These are phyloP conservation scores for Crassisporium funariophilum DNA, from an alignment of 768 basidiomycete species.

Conservation along the genomic window DNA sequence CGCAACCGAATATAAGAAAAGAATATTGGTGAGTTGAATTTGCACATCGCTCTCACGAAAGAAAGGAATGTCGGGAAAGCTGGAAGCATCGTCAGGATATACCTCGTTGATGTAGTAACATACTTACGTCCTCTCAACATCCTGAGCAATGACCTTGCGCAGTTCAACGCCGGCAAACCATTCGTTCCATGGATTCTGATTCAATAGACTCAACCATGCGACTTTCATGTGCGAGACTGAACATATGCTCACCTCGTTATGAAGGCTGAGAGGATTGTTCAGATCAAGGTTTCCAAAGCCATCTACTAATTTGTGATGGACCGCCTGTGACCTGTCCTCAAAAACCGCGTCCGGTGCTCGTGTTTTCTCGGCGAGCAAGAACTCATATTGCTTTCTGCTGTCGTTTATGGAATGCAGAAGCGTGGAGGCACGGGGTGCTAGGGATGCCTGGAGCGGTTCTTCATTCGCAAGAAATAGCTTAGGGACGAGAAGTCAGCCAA, in stretches of 20 bases:
- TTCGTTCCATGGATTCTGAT: slow-evolving; percentile 90
- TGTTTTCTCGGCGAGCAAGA: slow-evolving; percentile 67
- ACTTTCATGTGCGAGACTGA: not conserved
- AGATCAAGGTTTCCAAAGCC: slow-evolving; percentile 54
- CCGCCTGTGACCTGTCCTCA: slow-evolving; percentile 17
- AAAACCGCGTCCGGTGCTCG: slow-evolving; percentile 80
- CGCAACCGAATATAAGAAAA: slow-evolving; percentile 81
- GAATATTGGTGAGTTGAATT: slow-evolving; percentile 77
- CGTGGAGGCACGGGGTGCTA: slow-evolving; percentile 37
- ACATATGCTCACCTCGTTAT: slow-evolving; percentile 62
- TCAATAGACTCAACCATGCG: not conserved
- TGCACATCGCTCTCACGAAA: slow-evolving; percentile 81
- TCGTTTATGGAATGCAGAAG: slow-evolving; percentile 46
- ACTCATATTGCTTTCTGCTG: slow-evolving; percentile 58
- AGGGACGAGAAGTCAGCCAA: slow-evolving; percentile 18
- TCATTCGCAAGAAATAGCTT: slow-evolving; percentile 71
- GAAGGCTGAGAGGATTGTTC: slow-evolving; percentile 82
- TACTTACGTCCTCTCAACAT: slow-evolving; percentile 92
- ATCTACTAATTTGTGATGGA: slow-evolving; percentile 32
- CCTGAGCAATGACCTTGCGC: slow-evolving; percentile 86
- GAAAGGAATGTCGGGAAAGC: slow-evolving; percentile 95
- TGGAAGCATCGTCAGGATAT: slow-evolving; percentile 33
- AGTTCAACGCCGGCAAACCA: slow-evolving; percentile 93
- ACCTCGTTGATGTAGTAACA: slow-evolving; percentile 4
- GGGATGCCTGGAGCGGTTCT: slow-evolving; percentile 62